A percentile compares a stretch with the other conserved stretches of the same genome.
Evolutionary conservation across 2,329 filamentous ascomycete genomes (phyloP).

Genomic region (Passalora sequoiae): DNA sequence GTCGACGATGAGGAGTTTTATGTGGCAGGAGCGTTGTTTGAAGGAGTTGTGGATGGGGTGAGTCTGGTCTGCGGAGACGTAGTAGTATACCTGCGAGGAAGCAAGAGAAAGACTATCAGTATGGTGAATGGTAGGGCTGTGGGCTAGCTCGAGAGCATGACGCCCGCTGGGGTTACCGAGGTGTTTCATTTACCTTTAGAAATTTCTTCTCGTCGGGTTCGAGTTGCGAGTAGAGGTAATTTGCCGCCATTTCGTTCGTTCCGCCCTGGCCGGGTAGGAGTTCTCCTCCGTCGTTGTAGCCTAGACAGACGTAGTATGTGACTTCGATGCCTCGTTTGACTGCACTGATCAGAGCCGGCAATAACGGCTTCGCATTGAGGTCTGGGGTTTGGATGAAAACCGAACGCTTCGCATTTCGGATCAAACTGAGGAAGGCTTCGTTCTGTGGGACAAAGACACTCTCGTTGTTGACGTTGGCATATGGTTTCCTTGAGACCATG

Average conservation of each 20-base stretch:
- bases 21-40: slow-evolving; percentile 65
- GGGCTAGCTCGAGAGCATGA: too few relatives aligned
- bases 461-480: slow-evolving; percentile 57
- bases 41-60: slow-evolving; percentile 60
- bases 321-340: slow-evolving; percentile 64
- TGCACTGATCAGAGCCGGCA: slow-evolving; percentile 60
- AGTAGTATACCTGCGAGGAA: slow-evolving; percentile 55
- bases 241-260: slow-evolving; percentile 66
- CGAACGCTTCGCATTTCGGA: slow-evolving; percentile 57
- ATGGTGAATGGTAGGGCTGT: too few relatives aligned
- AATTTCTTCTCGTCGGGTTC: slow-evolving; percentile 41
- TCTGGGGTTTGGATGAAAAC: slow-evolving; percentile 79
- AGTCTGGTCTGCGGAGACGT: slow-evolving; percentile 68
- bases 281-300: slow-evolving; percentile 75
- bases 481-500: slow-evolving; percentile 60
- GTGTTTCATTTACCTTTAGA: slow-evolving; percentile 23
- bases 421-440: slow-evolving; percentile 64
- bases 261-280: slow-evolving; percentile 70
- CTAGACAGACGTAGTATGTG: slow-evolving; percentile 66
- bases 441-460: slow-evolving; percentile 66
- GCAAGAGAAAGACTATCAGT: slow-evolving; percentile 36
- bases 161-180: too few relatives aligned
- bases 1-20: slow-evolving; percentile 73
- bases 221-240: slow-evolving; percentile 54
- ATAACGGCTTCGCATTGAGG: slow-evolving; percentile 64